Percentiles rank a stretch among this genome's conserved stretches.
Conservation (phyloP, 2,329 filamentous ascomycete genomes). For the Paraphoma chrysanthemicola region DNA sequence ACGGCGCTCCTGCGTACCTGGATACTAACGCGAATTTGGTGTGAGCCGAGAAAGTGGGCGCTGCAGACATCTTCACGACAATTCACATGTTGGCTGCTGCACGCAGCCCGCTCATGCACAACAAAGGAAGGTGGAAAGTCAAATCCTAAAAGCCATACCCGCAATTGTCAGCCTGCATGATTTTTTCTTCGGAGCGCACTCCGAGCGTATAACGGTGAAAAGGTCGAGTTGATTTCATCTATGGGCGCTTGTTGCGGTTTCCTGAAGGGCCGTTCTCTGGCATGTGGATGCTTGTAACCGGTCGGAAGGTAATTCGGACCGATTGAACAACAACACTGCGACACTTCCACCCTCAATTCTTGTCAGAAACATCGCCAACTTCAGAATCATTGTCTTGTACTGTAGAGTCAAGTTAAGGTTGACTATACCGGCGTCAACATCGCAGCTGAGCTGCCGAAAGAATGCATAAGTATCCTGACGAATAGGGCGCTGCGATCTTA, state of each 20-base stretch:
- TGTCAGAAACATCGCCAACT: too few relatives aligned
- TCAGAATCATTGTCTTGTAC: too few relatives aligned
- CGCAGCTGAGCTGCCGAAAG: not conserved
- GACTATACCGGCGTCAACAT: not conserved
- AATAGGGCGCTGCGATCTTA: constrained; percentile 3
- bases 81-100: not conserved
- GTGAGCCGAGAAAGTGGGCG: not conserved
- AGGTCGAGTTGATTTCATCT: not conserved
- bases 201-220: not conserved
- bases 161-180: not conserved
- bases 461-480: not conserved
- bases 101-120: not conserved
- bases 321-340: not conserved
- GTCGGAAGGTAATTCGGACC: constrained; percentile 7
- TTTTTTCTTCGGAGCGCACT: not conserved
- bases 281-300: constrained; percentile 2
- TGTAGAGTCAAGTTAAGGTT: constrained; percentile 3
- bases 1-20: not conserved
- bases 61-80: not conserved
- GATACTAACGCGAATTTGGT: not conserved
- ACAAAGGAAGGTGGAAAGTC: constrained; percentile 2
- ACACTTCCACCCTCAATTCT: too few relatives aligned
- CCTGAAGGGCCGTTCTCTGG: constrained; percentile 17
- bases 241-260: constrained; percentile 17
- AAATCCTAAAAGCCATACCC: constrained; percentile 1